Percentiles rank a stretch among this genome's conserved stretches.
Conservation (phyloP, 805 yeast species). For the Zygosaccharomyces rouxii region DNA sequence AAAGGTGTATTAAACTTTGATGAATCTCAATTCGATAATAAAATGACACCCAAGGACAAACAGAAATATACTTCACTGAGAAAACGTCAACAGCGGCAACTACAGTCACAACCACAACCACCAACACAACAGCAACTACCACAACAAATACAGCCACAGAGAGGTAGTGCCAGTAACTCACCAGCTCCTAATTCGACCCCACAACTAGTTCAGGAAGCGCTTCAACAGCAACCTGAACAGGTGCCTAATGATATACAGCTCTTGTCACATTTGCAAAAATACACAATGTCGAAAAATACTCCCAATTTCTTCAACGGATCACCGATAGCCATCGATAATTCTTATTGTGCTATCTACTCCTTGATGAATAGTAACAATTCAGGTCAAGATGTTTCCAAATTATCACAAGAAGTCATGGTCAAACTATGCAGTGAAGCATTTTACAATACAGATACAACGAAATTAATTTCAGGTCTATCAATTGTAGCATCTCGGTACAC, state of each 20-base stretch:
- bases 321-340: constrained; percentile 37
- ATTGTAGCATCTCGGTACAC: constrained; percentile 64
- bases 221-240: constrained; percentile 10
- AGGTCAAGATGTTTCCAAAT: constrained; percentile 62
- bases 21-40: constrained; percentile 22
- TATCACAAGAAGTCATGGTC: constrained; percentile 61
- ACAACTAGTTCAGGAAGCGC: constrained; percentile 1
- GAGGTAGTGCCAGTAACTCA: neutral
- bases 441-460: constrained; percentile 46
- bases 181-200: constrained; percentile 1
- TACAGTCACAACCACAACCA: constrained; percentile 7
- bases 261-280: constrained; percentile 24
- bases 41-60: constrained; percentile 24
- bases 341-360: constrained; percentile 64
- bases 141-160: neutral
- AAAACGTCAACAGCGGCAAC: constrained; percentile 7
- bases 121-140: constrained; percentile 7
- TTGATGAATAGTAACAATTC: constrained; percentile 60
- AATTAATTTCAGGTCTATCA: constrained; percentile 61
- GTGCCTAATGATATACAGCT: constrained; percentile 8
- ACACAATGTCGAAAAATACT: constrained; percentile 26
- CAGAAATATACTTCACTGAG: constrained; percentile 16
- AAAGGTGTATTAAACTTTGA: constrained; percentile 33
- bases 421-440: constrained; percentile 67
- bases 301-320: constrained; percentile 34